Evolutionary conservation across 306 rosid species (phyloP).

Genomic region (Pueraria montana): DNA sequence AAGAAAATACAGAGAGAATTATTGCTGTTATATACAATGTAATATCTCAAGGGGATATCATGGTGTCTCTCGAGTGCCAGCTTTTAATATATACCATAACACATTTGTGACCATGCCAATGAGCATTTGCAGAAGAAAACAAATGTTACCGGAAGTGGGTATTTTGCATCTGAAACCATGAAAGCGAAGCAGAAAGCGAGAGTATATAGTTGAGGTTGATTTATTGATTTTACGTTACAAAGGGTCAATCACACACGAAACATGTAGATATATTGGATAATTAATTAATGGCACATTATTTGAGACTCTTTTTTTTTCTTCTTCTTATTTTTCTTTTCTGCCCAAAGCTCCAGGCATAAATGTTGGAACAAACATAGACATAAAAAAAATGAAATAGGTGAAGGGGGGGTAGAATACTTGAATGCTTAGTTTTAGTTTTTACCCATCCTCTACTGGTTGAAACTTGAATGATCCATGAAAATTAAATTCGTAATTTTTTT

Average conservation of each 20-base stretch:
- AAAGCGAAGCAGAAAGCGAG: slow-evolving; percentile 41
- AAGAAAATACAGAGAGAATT: background rate
- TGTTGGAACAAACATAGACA: slow-evolving; percentile 16
- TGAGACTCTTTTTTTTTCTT: background rate
- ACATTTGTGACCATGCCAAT: slow-evolving; percentile 35
- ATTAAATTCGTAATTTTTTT: too few relatives aligned
- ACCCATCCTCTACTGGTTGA: background rate
- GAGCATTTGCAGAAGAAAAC: slow-evolving; percentile 46
- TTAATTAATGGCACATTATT: slow-evolving; percentile 24
- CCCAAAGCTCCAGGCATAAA: background rate
- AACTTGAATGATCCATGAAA: background rate
- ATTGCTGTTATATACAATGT: slow-evolving; percentile 18
- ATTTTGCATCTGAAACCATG: slow-evolving; percentile 28
- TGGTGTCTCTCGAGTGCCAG: slow-evolving; percentile 25
- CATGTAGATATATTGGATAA: slow-evolving; percentile 11
- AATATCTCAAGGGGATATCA: slow-evolving; percentile 33
- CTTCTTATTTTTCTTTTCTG: background rate
- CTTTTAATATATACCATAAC: slow-evolving; percentile 21
- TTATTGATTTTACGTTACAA: slow-evolving; percentile 47
- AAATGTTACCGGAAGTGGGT: slow-evolving; percentile 53
- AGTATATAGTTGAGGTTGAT: slow-evolving; percentile 49
- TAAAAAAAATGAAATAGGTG: background rate
- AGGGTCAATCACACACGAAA: slow-evolving; percentile 33
- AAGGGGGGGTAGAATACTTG: background rate
- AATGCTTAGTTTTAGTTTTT: background rate